Evolutionary conservation across 257 asterid genomes (phyloP).

Genomic region (Marsdenia floribunda): DNA sequence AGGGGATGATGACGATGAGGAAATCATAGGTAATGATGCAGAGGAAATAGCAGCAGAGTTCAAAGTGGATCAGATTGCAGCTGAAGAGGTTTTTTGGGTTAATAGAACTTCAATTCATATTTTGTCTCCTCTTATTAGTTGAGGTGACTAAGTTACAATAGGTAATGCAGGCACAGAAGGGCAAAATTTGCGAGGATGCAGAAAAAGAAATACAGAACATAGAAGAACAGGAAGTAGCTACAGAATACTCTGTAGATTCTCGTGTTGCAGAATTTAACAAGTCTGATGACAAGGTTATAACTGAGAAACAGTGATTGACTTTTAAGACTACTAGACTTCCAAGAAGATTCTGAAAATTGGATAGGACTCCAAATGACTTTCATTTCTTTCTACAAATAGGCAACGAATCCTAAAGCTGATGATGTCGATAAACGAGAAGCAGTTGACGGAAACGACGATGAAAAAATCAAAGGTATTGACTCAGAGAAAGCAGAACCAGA

Average conservation of each 20-base stretch:
- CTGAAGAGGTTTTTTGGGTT: background rate
- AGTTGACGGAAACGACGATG: background rate
- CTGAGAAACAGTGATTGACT: background rate
- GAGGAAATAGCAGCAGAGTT: slow-evolving; percentile 1
- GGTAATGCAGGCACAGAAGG: background rate
- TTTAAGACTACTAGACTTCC: background rate
- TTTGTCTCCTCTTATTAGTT: background rate
- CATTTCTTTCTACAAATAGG: background rate
- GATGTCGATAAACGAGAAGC: background rate
- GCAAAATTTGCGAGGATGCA: background rate
- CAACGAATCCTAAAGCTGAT: background rate
- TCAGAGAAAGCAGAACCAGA: background rate
- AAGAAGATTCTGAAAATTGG: background rate
- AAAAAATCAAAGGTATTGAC: background rate
- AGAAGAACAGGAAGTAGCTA: background rate
- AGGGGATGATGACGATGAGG: background rate
- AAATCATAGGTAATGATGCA: background rate
- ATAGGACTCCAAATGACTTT: background rate
- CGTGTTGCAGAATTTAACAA: background rate
- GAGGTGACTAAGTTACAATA: background rate
- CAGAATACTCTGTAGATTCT: background rate
- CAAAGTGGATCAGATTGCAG: background rate
- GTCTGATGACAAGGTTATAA: background rate
- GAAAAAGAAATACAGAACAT: background rate
- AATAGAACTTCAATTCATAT: background rate